Base-by-base conservation (phyloP, 2,329 filamentous ascomycete species). In the Trichoderma sp. region DNA sequence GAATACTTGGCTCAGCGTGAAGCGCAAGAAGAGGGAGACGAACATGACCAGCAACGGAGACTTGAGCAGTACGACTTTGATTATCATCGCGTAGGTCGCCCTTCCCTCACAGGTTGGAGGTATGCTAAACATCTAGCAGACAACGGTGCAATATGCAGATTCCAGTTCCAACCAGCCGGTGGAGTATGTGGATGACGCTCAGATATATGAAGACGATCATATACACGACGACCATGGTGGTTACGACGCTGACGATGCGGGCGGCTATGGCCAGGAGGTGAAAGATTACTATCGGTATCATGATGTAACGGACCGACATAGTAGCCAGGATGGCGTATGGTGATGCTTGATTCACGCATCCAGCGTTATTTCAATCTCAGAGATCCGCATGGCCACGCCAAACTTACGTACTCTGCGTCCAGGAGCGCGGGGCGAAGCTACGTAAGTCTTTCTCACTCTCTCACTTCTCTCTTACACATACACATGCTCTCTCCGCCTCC, bases 151-250 rank as follows among this genome's bases (percentile, higher is more conserved):
- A 69, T 83, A 83, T 67, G 79, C 77, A 24, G 81, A 83, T 69
- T 75, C 77, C 51, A 76, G 75, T 58, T 71, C 72, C 58, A 77
- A 81, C 50, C 77, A 76, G 28, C 78, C 81, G 61, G 77, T 80
- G 28, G 81, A 84, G 67, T 83, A 83, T 67, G 78, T 82, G 63
- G 81, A 84, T 68, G 80, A 82, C 67, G 80, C 80, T 66, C 81
- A 83, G 67, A 82, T 83, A 45, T 84, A 83, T 68, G 81, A 84
- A 70, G 82, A 84, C 67, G 81, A 82, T 64, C 81, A 83, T 65
- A 77, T 77, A 65, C 71, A 75, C 48, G 71, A 75, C 26, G 24
- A 44, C 9, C 59, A 45, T 51, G 72, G 74, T 45, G 72, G 70
- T 63, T 80, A 77, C 65, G 77, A 75, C 66, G 78, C 79, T 67